A percentile compares a stretch with the other conserved stretches of the same genome.
These are phyloP conservation scores for Lactarius evosmus DNA, from an alignment of 768 basidiomycete genomes.

Conservation along the genomic window DNA sequence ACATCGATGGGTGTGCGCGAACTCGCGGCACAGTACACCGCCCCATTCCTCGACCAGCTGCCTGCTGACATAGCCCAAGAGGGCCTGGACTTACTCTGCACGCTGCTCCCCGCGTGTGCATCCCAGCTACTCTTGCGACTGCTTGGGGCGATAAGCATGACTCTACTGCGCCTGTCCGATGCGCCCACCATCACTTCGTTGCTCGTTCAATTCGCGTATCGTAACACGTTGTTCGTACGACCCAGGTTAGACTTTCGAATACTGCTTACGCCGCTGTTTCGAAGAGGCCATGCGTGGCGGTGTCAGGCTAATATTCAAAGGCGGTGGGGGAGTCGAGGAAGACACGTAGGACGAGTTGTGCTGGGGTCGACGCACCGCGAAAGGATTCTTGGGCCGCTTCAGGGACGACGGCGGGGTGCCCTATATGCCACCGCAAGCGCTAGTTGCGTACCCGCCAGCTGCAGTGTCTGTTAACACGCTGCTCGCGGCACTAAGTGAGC, in stretches of 20 bases:
- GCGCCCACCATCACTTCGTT: slow-evolving; percentile 71
- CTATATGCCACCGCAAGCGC: slow-evolving; percentile 66
- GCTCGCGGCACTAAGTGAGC: slow-evolving; percentile 68
- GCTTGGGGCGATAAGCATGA: slow-evolving; percentile 55
- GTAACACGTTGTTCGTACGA: slow-evolving; percentile 84
- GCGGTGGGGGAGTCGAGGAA: slow-evolving; percentile 35
- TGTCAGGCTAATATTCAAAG: slow-evolving; percentile 48
- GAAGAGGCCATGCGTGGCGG: slow-evolving; percentile 58
- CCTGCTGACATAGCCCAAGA: slow-evolving; percentile 33
- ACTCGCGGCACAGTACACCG: slow-evolving; percentile 81
- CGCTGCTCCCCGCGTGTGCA: slow-evolving; percentile 62
- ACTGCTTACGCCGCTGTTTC: slow-evolving; percentile 63
- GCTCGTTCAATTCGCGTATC: slow-evolving; percentile 92
- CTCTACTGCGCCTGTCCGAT: slow-evolving; percentile 59
- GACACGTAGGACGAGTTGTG: slow-evolving; percentile 10
- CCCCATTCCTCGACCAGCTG: slow-evolving; percentile 80
- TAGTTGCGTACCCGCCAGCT: slow-evolving; percentile 72
- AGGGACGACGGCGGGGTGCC: slow-evolving; percentile 30
- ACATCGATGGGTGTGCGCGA: slow-evolving; percentile 90
- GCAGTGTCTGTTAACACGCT: slow-evolving; percentile 69
- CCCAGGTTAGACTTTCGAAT: slow-evolving; percentile 87
- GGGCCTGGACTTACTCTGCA: slow-evolving; percentile 41
- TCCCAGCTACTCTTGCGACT: slow-evolving; percentile 61
- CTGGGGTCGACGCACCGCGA: slow-evolving; percentile 25
- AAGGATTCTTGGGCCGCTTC: slow-evolving; percentile 25